phyloP scores from a whole-genome alignment of 2,329 filamentous ascomycete species.

The Westerdykella sp. region DNA sequence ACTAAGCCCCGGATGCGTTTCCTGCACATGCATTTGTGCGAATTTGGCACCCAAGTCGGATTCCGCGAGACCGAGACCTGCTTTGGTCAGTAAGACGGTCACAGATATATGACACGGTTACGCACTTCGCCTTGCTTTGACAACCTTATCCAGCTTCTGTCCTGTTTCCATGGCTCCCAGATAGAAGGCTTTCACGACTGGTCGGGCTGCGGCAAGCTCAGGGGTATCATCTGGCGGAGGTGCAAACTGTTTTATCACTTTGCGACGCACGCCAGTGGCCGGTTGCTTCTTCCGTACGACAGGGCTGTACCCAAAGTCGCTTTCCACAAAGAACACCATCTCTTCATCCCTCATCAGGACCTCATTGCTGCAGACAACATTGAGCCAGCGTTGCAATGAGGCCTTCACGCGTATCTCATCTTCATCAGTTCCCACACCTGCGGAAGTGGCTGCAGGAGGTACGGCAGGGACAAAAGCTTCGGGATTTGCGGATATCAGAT shows the following conservation, averaged over 20 bases:
- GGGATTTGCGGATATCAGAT: constrained; percentile 94
- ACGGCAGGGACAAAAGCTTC: constrained; percentile 92
- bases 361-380: constrained; percentile 86
- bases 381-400: constrained; percentile 89
- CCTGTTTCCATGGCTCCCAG: constrained; percentile 93
- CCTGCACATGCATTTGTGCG: constrained; percentile 77
- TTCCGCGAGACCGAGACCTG: constrained; percentile 84
- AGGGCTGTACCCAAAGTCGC: constrained; percentile 95
- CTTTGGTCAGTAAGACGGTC: constrained; percentile 22
- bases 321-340: constrained; percentile 97
- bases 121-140: constrained; percentile 83
- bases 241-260: constrained; percentile 96
- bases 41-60: constrained; percentile 91
- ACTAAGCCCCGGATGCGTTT: constrained; percentile 78
- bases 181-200: constrained; percentile 92
- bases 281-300: constrained; percentile 94
- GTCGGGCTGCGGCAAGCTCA: constrained; percentile 82
- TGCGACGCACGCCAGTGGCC: constrained; percentile 87
- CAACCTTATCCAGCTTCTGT: constrained; percentile 90
- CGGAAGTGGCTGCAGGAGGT: constrained; percentile 87
- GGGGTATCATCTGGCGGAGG: constrained; percentile 95
- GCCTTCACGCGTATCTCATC: constrained; percentile 86
- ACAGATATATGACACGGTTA: background rate
- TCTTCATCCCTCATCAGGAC: constrained; percentile 92
- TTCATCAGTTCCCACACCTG: constrained; percentile 91